These are phyloP conservation scores for Cordia subcordata DNA, from an alignment of 257 asterid species.

Conservation along the genomic window DNA sequence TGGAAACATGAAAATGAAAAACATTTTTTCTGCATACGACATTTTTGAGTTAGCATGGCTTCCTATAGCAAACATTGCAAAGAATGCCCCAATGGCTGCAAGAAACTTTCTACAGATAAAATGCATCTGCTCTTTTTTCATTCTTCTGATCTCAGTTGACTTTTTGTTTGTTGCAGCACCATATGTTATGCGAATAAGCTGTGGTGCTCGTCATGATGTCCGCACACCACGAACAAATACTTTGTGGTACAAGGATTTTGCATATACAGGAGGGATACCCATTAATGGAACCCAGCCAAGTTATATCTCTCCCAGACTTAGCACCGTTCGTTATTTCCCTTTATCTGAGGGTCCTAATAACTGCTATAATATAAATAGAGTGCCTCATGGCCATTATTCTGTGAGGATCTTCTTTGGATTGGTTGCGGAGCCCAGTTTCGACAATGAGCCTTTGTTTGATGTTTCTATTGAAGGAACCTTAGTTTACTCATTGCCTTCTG, in stretches of 20 bases:
- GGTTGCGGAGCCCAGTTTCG: constrained; percentile 62
- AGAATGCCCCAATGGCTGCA: too few species aligned
- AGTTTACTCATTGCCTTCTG: constrained; percentile 79
- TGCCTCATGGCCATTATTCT: constrained; percentile 79
- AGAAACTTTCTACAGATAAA: too few species aligned
- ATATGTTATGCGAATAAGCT: constrained; percentile 86
- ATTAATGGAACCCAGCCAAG: constrained; percentile 69
- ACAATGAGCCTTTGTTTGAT: constrained; percentile 82
- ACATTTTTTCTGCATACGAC: too few species aligned
- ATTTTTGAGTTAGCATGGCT: too few species aligned
- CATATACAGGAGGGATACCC: constrained; percentile 93
- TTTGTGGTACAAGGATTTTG: constrained; percentile 82
- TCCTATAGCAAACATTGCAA: too few species aligned
- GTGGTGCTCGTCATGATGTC: constrained; percentile 84
- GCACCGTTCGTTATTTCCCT: constrained; percentile 77
- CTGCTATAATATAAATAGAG: constrained; percentile 79
- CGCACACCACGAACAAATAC: constrained; percentile 68
- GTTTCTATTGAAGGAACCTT: constrained; percentile 90
- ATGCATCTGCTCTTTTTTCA: too few species aligned
- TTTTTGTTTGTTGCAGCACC: constrained; percentile 49
- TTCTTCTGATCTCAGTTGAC: neutral
- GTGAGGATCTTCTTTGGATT: constrained; percentile 83
- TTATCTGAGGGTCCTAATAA: constrained; percentile 88
- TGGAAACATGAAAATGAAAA: too few species aligned
- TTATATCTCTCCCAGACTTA: constrained; percentile 61